Base-by-base conservation (phyloP, 768 basidiomycete species). In the Pluteus cervinus region DNA sequence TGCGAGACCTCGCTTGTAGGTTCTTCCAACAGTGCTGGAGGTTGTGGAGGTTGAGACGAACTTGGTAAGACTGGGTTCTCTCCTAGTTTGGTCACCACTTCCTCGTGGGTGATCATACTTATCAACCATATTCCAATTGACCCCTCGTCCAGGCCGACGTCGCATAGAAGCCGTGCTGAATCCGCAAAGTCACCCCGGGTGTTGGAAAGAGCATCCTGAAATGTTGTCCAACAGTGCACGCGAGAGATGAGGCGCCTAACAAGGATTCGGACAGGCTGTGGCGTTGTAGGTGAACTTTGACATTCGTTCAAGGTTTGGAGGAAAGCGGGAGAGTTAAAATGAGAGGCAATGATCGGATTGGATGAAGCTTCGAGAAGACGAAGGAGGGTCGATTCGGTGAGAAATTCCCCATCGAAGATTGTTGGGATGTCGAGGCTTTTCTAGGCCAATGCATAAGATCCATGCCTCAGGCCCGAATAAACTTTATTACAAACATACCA, bases 111-210 rank as follows among this genome's bases (percentile, higher is more conserved):
- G 18, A 76, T 64, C 71, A 87, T 76, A 7, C 76, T 79, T 38
- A 73, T 76, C 9, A 88, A 60, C 80, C 80, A 86, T 31, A 81
- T 77, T 5, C 85, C 86, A 36, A 81, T 66, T 2, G 82, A 71
- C 40, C 73, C 69, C 45, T 87, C 86, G 33, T 81, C 79, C 2
- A 63, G 55, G 8, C 76, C 71, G 10, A 86, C 62, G 23, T 86
- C 79, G 42, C 69, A 72, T 16, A 88, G 55, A 48, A 80, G 68
- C 4, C 44, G 53, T 10, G 66, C 68, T n/a, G 75, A 67, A 5
- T 54, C 54, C 1, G 48, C 36, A 48, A 80, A 78, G 43, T 83
- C 65, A 9, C 66, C 74, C 2, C 65, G 62, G 0, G 69, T 54
- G 46, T 76, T 76, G 3, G 65, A 66, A 5, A 88, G 60, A 1